Evolutionary conservation across 768 basidiomycete genomes (phyloP).

Genomic region (Xerocomus spinulosus): DNA sequence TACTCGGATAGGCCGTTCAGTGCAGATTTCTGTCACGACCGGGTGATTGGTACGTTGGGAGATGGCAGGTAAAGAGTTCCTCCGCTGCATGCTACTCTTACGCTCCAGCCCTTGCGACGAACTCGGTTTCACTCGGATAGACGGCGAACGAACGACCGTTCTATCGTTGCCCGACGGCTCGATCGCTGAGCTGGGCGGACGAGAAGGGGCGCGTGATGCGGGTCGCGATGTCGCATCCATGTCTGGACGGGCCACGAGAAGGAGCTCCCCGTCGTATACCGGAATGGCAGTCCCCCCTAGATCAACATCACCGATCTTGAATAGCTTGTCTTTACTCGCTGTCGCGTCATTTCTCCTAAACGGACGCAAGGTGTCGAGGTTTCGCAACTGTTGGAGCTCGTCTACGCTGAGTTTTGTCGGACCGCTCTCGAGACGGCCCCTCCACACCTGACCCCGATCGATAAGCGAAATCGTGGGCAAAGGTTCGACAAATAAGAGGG

Average conservation of each 20-base stretch:
- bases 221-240: conserved; percentile 51
- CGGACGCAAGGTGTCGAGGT: conserved; percentile 42
- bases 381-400: conserved; percentile 57
- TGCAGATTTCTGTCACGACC: conserved; percentile 56
- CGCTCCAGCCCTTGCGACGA: conserved; percentile 65
- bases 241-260: conserved; percentile 60
- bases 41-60: conserved; percentile 58
- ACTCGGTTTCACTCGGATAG: conserved; percentile 73
- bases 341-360: conserved; percentile 15
- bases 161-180: conserved; percentile 39
- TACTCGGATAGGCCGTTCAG: conserved; percentile 70
- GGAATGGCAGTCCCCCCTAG: conserved; percentile 68
- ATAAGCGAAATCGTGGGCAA: conserved; percentile 64
- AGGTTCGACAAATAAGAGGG: conserved; percentile 73
- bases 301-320: conserved; percentile 40
- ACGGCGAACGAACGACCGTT: conserved; percentile 55
- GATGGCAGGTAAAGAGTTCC: conserved; percentile 76
- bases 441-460: conserved; percentile 59
- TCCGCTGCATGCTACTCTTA: conserved; percentile 69
- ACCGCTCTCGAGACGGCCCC: conserved; percentile 67
- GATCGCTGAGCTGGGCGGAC: conserved; percentile 63
- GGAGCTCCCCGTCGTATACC: conserved; percentile 68
- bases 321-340: conserved; percentile 23
- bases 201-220: conserved; percentile 57
- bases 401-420: conserved; percentile 42